Percentiles rank a stretch among this genome's conserved stretches.
phyloP scores from a whole-genome alignment of 345 rosid species.

The Rhizophora mangle region DNA sequence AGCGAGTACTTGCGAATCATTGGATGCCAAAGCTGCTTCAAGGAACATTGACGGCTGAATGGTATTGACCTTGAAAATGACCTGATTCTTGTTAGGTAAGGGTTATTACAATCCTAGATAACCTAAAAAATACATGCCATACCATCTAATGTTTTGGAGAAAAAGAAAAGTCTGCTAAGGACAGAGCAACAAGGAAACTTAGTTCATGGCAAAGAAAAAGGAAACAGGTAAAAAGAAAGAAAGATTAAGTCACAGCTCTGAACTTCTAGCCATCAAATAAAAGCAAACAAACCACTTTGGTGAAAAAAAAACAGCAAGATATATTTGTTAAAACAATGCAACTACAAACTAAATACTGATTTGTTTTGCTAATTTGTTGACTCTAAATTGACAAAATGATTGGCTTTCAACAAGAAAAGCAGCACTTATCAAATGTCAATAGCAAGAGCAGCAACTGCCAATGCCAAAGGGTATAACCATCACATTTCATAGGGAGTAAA shows the following conservation, averaged over 20 bases:
- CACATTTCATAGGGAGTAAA: neutral
- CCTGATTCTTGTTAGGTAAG: conserved; percentile 1
- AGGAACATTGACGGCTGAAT: conserved; percentile 70
- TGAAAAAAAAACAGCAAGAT: too few species aligned
- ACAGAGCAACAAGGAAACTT: neutral
- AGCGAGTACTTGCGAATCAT: conserved; percentile 73
- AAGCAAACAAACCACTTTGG: neutral
- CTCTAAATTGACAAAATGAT: neutral
- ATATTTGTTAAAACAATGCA: neutral
- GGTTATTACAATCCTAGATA: neutral
- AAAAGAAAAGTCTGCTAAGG: neutral
- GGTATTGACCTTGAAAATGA: conserved; percentile 55
- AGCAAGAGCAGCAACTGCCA: neutral
- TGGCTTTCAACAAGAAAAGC: neutral
- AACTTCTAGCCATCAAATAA: neutral
- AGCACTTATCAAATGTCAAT: neutral
- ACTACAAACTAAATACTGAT: neutral
- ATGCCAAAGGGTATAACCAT: neutral
- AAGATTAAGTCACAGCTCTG: too few species aligned
- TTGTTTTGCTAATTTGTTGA: neutral
- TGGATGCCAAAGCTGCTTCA: conserved; percentile 75
- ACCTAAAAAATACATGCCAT: neutral
- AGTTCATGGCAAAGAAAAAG: too few species aligned
- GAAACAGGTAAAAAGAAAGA: too few species aligned
- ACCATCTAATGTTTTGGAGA: neutral